Conservation (phyloP, 192 early-diverging fungal genomes). For the Powellomyces hirtus region DNA sequence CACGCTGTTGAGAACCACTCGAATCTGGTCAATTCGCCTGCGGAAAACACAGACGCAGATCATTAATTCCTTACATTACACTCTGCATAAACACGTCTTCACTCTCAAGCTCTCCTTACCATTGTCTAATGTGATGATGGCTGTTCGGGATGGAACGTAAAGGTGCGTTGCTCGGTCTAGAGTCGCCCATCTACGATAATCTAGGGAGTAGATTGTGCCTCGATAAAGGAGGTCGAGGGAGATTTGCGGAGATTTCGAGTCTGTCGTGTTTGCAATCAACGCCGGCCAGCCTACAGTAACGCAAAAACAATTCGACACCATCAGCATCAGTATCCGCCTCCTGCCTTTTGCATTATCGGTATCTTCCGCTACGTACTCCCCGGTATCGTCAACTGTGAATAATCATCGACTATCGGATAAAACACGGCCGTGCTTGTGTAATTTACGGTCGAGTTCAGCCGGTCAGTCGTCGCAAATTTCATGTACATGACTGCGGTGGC, state of each 20-base stretch:
- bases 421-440: conserved; percentile 33
- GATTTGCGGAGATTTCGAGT: not conserved
- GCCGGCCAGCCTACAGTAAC: not conserved
- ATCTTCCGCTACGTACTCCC: conserved; percentile 24
- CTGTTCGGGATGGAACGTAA: conserved; percentile 41
- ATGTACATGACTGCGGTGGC: conserved; percentile 14
- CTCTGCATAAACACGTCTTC: no score
- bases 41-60: not conserved
- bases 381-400: conserved; percentile 37
- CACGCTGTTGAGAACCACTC: conserved; percentile 41
- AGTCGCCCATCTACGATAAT: conserved; percentile 17
- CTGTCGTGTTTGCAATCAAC: not conserved
- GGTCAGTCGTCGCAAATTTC: conserved; percentile 2
- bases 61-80: not conserved
- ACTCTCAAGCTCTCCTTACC: no score
- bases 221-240: conserved; percentile 30
- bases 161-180: conserved; percentile 1
- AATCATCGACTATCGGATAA: conserved; percentile 48
- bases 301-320: not conserved
- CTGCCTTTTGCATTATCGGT: not conserved
- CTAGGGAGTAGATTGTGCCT: conserved; percentile 21
- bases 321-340: not conserved
- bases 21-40: conserved; percentile 14
- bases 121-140: conserved; percentile 30
- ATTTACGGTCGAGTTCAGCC: not conserved